Conservation (phyloP, 2,329 filamentous ascomycete species). For the Grosmannia penicillata region DNA sequence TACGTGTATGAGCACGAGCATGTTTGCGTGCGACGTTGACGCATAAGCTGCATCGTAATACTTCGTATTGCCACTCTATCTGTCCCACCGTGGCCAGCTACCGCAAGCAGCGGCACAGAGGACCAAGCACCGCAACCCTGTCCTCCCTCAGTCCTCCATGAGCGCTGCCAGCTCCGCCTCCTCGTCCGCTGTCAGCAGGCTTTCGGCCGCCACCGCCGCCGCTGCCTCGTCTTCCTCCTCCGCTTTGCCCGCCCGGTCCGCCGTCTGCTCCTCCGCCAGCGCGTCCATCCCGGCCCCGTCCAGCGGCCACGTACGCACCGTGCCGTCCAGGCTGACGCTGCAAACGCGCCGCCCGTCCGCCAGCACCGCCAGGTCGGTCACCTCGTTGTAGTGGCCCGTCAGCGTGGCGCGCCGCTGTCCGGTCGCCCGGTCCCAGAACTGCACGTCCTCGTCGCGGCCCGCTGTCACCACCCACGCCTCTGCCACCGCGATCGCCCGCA, state of each 20-base stretch:
- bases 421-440: constrained; percentile 68
- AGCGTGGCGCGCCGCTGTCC: constrained; percentile 62
- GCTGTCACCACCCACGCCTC: constrained; percentile 74
- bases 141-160: constrained; percentile 49
- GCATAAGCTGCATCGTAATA: too few species aligned
- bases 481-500: constrained; percentile 63
- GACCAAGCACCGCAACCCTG: too few species aligned
- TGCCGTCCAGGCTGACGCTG: constrained; percentile 83
- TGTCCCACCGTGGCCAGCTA: too few species aligned
- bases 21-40: too few species aligned
- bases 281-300: constrained; percentile 41
- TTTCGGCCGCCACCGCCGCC: constrained; percentile 21
- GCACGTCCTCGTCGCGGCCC: constrained; percentile 80
- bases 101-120: too few species aligned
- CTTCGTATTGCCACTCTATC: too few species aligned
- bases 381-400: constrained; percentile 81
- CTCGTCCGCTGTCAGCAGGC: constrained; percentile 68
- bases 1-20: too few species aligned
- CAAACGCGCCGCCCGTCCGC: constrained; percentile 41
- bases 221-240: constrained; percentile 53
- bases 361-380: constrained; percentile 63
- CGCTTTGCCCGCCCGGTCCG: constrained; percentile 22
- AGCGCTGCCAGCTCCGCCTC: constrained; percentile 81
- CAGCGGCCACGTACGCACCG: constrained; percentile 72
- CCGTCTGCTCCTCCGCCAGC: constrained; percentile 30